Base-by-base conservation (phyloP, 306 rosid genomes). In the Casuarina equisetifolia region DNA sequence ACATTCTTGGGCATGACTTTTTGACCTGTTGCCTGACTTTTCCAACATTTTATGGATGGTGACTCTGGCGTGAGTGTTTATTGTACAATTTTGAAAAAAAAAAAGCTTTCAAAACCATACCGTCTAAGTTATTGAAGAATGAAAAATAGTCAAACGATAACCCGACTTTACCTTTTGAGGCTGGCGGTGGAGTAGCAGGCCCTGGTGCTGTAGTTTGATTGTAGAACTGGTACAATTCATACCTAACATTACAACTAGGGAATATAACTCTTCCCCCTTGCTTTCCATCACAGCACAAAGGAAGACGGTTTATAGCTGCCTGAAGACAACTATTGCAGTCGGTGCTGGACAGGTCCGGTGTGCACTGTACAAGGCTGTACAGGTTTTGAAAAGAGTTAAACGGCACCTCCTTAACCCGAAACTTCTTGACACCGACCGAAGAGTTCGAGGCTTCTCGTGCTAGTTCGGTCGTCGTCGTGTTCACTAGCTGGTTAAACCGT, bases 361-460 rank as follows among this genome's bases (percentile, higher is more conserved):
- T 80, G 64, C 84, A 84, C 64, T 80, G 87, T 32, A 78, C 5
- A 3, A 76, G 57, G 38, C 11, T 71, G 80, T 76, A 80, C 20
- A 80, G 9, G 3, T 5, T 45, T 51, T 10, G 8, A 2, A 35
- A 68, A 11, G 0, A 12, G 17, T 20, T 17, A 3, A 67, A 15
- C 1, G 4, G 39, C 40, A 6, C 20, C 25, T 70, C 3, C 2
- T 9, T 44, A 1, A 76, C 46, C 4, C 73, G 61, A 13, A 51
- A 80, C 42, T 73, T 76, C 4, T 7, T 45, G 0, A 7, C 35
- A 0, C 6, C 70, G 43, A 11, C 17, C 0, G 51, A 12, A 59
- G 59, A 4, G n/a, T 16, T 2, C 42, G 72, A 58, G 4, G 72
- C 76, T 13, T 49, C 3, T 0, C 20, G 10, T 71, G 58, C 73